Evolutionary conservation across 805 yeast genomes (phyloP), one percentile per base, ranked within the genome.

Genomic region (Myxozyma sirexii): DNA sequence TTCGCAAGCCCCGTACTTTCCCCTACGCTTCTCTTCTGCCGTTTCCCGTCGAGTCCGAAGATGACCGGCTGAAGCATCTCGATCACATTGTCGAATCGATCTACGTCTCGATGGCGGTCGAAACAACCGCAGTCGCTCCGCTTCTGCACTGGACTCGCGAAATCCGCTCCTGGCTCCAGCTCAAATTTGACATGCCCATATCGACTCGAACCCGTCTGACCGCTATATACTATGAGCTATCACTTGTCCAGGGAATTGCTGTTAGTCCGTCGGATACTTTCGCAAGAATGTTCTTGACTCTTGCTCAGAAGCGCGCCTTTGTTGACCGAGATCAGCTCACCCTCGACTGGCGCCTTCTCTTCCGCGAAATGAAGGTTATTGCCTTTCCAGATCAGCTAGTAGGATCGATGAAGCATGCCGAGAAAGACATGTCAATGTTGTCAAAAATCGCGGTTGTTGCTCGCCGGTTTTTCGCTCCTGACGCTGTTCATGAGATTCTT

Each of bases 61-160:
- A 75, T 35, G 96, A 88, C 58, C 87, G 85, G 59, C 87, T 89
- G 17, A 80, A 79, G 55, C 91, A 90, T 67, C 76, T 93, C 41
- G 80, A 88, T 45, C 94, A 87, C 69, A 87, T 93, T n/a, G 79
- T 92, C 33, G 81, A 87, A 1, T 90, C 89, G 72, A 72, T 94
- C 19, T 88, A 88, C 71, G 83, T 89, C 57, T 90, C 97, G 8
- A 80, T 89, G 48, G 80, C 82, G 58, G 82, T 94, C 2, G 76
- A 86, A 62, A 96, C 90, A 70, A 76, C 90, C 15, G 75, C 94
- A 0, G 86, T 89, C 5, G 84, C 88, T 5, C 81, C 85, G 46
- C 86, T 90, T 6, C 80, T 86, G 54, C 88, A 87, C 59, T 92
- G 97, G 96, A 87, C 97, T 0, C 85, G 87, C 55, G 97, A 91